A percentile compares a stretch with the other conserved stretches of the same genome.
Evolutionary conservation across 306 rosid species (phyloP).

Genomic region (Aeschynomene evenia): DNA sequence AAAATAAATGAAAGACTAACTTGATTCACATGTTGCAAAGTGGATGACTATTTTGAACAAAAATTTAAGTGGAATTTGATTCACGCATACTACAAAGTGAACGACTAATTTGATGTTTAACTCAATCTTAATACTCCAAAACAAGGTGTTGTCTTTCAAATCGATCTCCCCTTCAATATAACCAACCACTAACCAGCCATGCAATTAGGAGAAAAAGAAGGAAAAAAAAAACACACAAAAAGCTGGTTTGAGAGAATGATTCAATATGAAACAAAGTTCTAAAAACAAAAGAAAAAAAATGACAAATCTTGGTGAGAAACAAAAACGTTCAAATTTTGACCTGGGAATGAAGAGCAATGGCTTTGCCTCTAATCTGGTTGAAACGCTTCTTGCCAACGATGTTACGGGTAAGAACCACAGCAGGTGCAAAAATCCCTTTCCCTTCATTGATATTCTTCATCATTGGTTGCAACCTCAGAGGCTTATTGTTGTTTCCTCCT

Average conservation of each 20-base stretch:
- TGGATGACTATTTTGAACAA: too few relatives aligned
- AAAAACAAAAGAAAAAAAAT: neutral
- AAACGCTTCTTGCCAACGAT: slow-evolving; percentile 86
- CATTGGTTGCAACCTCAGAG: slow-evolving; percentile 64
- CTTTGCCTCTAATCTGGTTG: slow-evolving; percentile 95
- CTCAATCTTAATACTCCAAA: neutral
- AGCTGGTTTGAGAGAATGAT: neutral
- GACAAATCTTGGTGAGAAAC: neutral
- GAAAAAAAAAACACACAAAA: neutral
- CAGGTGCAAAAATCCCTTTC: slow-evolving; percentile 89
- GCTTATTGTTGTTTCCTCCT: too few relatives aligned
- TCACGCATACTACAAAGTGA: too few relatives aligned
- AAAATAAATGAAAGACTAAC: too few relatives aligned
- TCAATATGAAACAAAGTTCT: neutral
- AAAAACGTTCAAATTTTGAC: slow-evolving; percentile 33
- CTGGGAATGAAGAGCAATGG: slow-evolving; percentile 98
- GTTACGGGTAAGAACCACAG: slow-evolving; percentile 69
- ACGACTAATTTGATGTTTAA: too few relatives aligned
- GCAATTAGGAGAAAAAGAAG: too few relatives aligned
- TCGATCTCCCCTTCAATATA: slow-evolving; percentile 8
- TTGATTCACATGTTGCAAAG: too few relatives aligned
- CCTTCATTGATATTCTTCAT: slow-evolving; percentile 98
- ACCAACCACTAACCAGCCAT: slow-evolving; percentile 13
- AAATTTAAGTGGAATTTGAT: too few relatives aligned
- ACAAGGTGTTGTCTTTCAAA: neutral